phyloP scores from a whole-genome alignment of 352 stramenopile species.

The Peronospora destructor region DNA sequence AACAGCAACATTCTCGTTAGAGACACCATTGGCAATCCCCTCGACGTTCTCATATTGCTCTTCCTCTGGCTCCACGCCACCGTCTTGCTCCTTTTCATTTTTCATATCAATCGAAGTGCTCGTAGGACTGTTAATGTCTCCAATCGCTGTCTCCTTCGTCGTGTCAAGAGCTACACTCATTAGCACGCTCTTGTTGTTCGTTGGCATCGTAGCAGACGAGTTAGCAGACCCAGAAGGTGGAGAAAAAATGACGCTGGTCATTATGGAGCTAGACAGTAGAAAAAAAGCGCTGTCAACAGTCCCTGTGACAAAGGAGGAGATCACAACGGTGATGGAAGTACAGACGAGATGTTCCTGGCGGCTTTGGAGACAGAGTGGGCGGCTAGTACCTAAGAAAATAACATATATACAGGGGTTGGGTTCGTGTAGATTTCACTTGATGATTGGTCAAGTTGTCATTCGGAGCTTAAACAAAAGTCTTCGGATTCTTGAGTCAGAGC shows the following conservation, averaged over 20 bases:
- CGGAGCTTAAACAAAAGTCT: too few relatives aligned
- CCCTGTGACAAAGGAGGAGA: slow-evolving; percentile 6
- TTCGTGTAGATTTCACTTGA: too few relatives aligned
- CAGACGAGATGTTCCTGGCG: background rate
- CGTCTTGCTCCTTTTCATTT: slow-evolving; percentile 7
- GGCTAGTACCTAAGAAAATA: background rate
- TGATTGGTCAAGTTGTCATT: too few relatives aligned
- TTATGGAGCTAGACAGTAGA: slow-evolving; percentile 1
- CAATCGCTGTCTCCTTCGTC: slow-evolving; percentile 5
- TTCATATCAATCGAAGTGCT: slow-evolving; percentile 16
- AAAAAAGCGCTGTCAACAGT: background rate
- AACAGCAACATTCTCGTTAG: slow-evolving; percentile 3
- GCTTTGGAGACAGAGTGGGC: slow-evolving; percentile 12
- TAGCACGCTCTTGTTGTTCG: slow-evolving; percentile 19
- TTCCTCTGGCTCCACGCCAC: slow-evolving; percentile 8
- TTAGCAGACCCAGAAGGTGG: slow-evolving; percentile 23
- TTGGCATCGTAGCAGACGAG: slow-evolving; percentile 16
- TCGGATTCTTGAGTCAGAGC: too few relatives aligned
- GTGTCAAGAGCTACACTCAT: slow-evolving; percentile 19
- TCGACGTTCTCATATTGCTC: slow-evolving; percentile 24
- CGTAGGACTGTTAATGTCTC: slow-evolving; percentile 23
- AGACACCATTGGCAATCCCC: slow-evolving; percentile 11
- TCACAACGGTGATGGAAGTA: background rate
- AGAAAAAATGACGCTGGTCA: slow-evolving; percentile 54
- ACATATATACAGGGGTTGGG: too few relatives aligned